Evolutionary conservation across 176 grass and related monocot species (phyloP).

Genomic region (Rhynchospora pubera): DNA sequence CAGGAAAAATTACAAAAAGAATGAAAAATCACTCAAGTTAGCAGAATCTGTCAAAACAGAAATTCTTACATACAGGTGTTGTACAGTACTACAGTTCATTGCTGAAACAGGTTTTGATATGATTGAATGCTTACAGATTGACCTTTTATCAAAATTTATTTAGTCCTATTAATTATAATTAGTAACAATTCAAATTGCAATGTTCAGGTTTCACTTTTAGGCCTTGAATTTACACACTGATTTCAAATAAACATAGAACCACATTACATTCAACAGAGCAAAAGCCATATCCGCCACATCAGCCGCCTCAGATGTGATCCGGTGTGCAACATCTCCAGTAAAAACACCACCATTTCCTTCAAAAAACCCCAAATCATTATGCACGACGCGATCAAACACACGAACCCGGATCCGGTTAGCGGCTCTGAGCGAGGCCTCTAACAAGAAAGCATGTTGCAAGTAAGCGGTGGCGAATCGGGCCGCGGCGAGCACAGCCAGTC

Average conservation of each 20-base stretch:
- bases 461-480: constrained; percentile 34
- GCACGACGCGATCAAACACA: constrained; percentile 52
- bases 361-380: constrained; percentile 58
- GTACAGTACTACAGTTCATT: background rate
- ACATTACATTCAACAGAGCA: constrained; percentile 62
- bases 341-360: constrained; percentile 43
- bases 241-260: constrained; percentile 4
- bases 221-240: too few species aligned
- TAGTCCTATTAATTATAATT: too few species aligned
- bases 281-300: constrained; percentile 65
- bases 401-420: constrained; percentile 37
- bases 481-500: constrained; percentile 24
- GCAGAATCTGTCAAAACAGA: background rate
- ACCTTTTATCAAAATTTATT: background rate
- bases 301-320: constrained; percentile 54
- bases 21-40: background rate
- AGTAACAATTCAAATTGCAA: background rate
- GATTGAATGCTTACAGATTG: background rate
- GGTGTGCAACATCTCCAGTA: constrained; percentile 48
- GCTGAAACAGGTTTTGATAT: background rate
- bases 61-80: background rate
- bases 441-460: constrained; percentile 60
- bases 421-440: constrained; percentile 48
- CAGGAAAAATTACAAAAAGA: too few species aligned
- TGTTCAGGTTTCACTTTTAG: background rate